Conservation (phyloP, 2,329 filamentous ascomycete genomes). For the Pseudofabraea citricarpa region DNA sequence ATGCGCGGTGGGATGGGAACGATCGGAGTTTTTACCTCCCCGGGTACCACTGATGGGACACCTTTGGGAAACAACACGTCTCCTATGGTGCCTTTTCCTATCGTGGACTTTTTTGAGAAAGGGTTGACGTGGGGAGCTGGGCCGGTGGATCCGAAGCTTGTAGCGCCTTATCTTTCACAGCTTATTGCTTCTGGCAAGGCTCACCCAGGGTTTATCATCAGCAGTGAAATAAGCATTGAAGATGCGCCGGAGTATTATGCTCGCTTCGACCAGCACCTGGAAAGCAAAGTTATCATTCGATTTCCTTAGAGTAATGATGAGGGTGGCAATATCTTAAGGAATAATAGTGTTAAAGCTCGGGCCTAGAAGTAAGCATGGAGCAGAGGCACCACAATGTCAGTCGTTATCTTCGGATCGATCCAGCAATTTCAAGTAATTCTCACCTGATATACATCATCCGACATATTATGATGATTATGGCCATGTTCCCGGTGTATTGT, state of each 20-base stretch:
- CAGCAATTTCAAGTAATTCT: no score
- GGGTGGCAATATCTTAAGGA: no score
- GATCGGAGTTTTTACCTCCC: neutral
- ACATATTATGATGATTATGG: no score
- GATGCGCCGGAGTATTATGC: conserved; percentile 1
- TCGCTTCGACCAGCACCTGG: neutral
- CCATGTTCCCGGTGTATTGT: no score
- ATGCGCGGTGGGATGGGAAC: neutral
- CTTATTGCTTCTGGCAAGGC: conserved; percentile 1
- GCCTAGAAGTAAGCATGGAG: no score
- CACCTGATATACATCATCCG: no score
- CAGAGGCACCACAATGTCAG: no score
- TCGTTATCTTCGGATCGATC: no score
- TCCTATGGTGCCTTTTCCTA: neutral
- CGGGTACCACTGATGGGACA: neutral
- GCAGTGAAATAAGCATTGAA: neutral
- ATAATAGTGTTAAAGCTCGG: no score
- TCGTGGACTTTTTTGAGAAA: neutral
- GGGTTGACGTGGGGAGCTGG: neutral
- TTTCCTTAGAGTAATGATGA: no score
- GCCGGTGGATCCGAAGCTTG: conserved; percentile 1
- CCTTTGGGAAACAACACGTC: neutral
- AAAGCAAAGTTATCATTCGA: conserved; percentile 1
- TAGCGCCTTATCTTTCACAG: neutral
- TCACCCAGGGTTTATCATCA: neutral